Base-by-base conservation (phyloP, 371 early-diverging fungal genomes). In the Phascolomyces articulosus region DNA sequence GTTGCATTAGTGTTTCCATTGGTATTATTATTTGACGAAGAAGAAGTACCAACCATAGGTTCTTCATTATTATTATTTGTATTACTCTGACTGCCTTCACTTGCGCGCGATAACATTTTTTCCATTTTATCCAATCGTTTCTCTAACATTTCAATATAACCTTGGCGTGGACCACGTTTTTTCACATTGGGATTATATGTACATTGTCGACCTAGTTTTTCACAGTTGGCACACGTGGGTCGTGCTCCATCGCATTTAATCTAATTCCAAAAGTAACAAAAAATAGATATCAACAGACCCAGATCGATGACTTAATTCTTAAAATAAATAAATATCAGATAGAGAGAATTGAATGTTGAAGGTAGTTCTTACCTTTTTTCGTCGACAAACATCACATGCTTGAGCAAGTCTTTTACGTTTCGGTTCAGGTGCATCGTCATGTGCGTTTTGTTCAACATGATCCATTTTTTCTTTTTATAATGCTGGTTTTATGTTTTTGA, bases 331-430 rank as follows among this genome's bases (percentile, higher is more conserved):
- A 15, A 26, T 13, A 29, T 56, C 56, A 56, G 11, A 34, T 9
- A 11, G 11, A 34, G 11, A 34, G 11, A 34, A 34, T 6, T 13
- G 23, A 21, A 21, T 51, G 55, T 47, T 29, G n/a, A 40, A 41
- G 15, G n/a, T 31, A 24, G 2, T 44, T 41, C 16, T 40, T 11
- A 91, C 90, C 84, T 93, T 93, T 67, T 90, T 90, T 69, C 90
- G 90, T 55, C 88, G 80, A 74, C 95, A 94, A 24, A 85, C 72
- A 55, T 91, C 92, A 66, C 95, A 94, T 23, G 95, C 95, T 70
- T 92, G 91, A 0, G 90, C 91, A 16, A 90, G 80, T 41, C 93
- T 75, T 66, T 90, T 91, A 44, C 92, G 77, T 67, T 90, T 91
- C 4, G 67, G 28, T 20, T 67, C 67, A 8, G 60, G 61, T 4